Evolutionary conservation across 1,139 yeast species (phyloP).

Genomic region (Geotrichum fermentans): DNA sequence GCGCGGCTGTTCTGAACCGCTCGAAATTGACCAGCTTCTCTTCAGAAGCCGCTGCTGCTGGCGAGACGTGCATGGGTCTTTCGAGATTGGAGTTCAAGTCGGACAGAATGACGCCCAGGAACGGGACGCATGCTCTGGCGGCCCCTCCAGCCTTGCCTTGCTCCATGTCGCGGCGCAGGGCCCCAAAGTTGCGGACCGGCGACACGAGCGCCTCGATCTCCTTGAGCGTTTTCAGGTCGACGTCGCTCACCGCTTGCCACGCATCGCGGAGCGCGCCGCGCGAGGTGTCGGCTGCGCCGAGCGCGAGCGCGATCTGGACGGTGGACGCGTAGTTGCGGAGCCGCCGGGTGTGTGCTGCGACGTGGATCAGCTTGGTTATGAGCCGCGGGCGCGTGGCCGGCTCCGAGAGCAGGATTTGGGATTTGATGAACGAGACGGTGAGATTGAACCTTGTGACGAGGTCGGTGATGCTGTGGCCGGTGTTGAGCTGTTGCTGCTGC

Average conservation of each 20-base stretch:
- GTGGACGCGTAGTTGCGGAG: constrained; percentile 80
- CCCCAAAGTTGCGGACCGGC: constrained; percentile 61
- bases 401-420: constrained; percentile 73
- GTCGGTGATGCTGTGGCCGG: constrained; percentile 62
- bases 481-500: constrained; percentile 41
- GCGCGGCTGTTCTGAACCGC: constrained; percentile 71
- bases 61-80: constrained; percentile 37
- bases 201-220: constrained; percentile 49
- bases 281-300: constrained; percentile 40
- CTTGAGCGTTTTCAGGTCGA: constrained; percentile 40
- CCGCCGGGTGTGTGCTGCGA: constrained; percentile 61
- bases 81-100: constrained; percentile 81
- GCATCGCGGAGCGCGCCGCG: constrained; percentile 63
- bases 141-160: constrained; percentile 23
- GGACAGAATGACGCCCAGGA: constrained; percentile 76
- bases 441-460: constrained; percentile 83
- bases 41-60: constrained; percentile 6
- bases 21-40: constrained; percentile 63
- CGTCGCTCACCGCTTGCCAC: constrained; percentile 53
- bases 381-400: constrained; percentile 54
- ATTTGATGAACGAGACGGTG: constrained; percentile 82
- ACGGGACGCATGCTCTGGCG: constrained; percentile 77
- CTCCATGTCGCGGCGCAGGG: constrained; percentile 43
- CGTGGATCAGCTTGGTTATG: constrained; percentile 76
- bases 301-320: constrained; percentile 80